Percentiles rank a stretch among this genome's conserved stretches.
phyloP scores from a whole-genome alignment of 1,284 basidiomycete genomes.

The Exobasidium rhododendri region DNA sequence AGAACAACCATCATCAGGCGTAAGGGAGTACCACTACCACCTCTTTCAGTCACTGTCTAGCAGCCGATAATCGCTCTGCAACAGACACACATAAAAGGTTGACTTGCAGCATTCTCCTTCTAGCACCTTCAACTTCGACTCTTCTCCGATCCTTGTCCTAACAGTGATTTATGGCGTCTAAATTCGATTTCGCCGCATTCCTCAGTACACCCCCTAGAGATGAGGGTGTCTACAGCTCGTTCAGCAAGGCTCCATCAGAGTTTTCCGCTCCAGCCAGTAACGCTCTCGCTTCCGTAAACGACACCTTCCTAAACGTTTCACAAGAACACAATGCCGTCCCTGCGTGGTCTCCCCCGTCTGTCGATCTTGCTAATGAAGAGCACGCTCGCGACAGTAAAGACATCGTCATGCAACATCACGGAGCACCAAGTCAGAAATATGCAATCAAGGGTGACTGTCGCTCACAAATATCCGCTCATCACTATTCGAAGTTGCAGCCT shows the following conservation, averaged over 20 bases:
- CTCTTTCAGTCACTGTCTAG: constrained; percentile 1
- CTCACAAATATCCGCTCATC: no score
- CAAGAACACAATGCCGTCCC: no score
- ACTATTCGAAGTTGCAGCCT: no score
- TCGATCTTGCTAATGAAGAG: no score
- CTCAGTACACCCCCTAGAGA: constrained; percentile 18
- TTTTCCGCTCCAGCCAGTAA: not conserved
- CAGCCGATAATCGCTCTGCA: constrained; percentile 11
- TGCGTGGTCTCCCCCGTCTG: no score
- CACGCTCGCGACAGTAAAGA: no score
- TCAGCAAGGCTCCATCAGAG: not conserved
- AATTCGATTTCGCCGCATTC: constrained; percentile 18
- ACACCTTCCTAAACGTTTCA: no score
- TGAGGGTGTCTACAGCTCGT: not conserved
- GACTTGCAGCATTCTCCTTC: not conserved
- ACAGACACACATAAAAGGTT: not conserved
- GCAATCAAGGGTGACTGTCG: no score
- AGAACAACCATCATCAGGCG: no score
- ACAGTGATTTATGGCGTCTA: not conserved
- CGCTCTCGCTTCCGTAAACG: no score
- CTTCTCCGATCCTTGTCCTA: not conserved
- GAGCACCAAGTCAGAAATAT: no score
- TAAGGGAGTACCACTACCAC: not conserved
- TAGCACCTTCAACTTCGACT: not conserved
- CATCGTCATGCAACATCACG: no score